These are phyloP conservation scores for Fusarium euwallaceae DNA, from an alignment of 2,329 filamentous ascomycete genomes.

Conservation along the genomic window DNA sequence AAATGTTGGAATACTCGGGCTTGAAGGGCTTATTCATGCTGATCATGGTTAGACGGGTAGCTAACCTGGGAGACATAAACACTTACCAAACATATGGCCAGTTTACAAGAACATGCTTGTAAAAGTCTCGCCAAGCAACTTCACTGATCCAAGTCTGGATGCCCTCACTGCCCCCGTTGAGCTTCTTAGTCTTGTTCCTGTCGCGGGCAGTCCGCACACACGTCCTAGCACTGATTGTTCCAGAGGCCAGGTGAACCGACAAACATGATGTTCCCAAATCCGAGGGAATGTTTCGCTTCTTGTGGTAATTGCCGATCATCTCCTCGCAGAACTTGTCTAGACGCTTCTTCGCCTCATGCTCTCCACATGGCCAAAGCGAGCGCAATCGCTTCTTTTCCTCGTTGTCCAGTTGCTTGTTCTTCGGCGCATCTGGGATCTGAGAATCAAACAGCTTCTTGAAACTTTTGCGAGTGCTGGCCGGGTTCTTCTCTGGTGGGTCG, in stretches of 20 bases:
- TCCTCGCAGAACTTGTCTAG: conserved; percentile 77
- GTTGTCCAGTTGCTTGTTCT: conserved; percentile 70
- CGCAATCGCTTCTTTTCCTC: conserved; percentile 71
- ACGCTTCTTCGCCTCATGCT: conserved; percentile 76
- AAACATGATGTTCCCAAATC: conserved; percentile 74
- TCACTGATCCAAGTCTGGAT: conserved; percentile 84
- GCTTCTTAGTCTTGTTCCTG: conserved; percentile 71
- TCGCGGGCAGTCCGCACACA: conserved; percentile 74
- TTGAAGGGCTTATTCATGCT: conserved; percentile 77
- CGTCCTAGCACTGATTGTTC: conserved; percentile 77
- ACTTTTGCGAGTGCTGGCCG: conserved; percentile 52
- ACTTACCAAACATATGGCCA: conserved; percentile 85
- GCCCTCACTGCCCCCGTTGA: conserved; percentile 76
- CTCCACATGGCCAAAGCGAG: conserved; percentile 79
- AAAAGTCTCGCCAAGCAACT: conserved; percentile 89
- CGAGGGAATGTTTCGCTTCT: conserved; percentile 75
- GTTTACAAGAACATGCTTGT: conserved; percentile 84
- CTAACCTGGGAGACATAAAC: not conserved
- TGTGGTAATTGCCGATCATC: conserved; percentile 71
- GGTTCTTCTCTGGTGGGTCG: conserved; percentile 60
- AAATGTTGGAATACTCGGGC: conserved; percentile 83
- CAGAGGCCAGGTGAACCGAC: conserved; percentile 78
- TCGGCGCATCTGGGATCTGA: conserved; percentile 71
- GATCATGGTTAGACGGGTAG: conserved; percentile 6
- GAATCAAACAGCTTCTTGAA: conserved; percentile 71